Evolutionary conservation across 2,329 filamentous ascomycete genomes (phyloP).

Genomic region (Xylariales sp.): DNA sequence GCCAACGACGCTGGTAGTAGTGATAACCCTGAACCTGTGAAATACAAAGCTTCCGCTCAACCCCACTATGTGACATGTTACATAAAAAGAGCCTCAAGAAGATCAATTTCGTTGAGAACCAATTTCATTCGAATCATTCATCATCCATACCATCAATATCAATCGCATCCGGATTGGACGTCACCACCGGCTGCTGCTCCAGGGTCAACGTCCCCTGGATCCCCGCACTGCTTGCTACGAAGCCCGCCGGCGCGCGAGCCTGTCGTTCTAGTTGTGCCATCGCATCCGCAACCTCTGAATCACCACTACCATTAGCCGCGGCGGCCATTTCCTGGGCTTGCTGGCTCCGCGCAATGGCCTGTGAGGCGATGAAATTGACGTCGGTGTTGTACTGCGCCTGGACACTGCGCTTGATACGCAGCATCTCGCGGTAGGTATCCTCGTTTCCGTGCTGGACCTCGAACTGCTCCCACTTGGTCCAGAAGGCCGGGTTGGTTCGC

Average conservation of each 20-base stretch:
- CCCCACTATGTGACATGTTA: background rate
- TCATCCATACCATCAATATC: conserved; percentile 71
- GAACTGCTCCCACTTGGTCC: conserved; percentile 95
- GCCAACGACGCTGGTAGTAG: too few species aligned
- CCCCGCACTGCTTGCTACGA: conserved; percentile 80
- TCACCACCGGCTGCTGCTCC: conserved; percentile 36
- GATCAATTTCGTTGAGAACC: background rate
- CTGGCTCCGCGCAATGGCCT: conserved; percentile 81
- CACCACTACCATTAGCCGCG: conserved; percentile 39
- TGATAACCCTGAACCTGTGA: too few species aligned
- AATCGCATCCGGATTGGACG: conserved; percentile 80
- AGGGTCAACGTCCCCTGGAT: conserved; percentile 56
- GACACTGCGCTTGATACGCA: conserved; percentile 93
- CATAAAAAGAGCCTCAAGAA: background rate
- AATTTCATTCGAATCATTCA: conserved; percentile 21
- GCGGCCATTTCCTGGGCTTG: conserved; percentile 40
- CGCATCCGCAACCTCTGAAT: conserved; percentile 62
- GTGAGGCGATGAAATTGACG: conserved; percentile 96
- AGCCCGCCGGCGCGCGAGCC: conserved; percentile 81
- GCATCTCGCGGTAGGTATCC: conserved; percentile 99
- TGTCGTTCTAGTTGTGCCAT: conserved; percentile 88
- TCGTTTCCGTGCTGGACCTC: conserved; percentile 98
- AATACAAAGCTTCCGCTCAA: too few species aligned
- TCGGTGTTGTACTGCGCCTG: conserved; percentile 98
- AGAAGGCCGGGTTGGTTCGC: conserved; percentile 82